A percentile compares a stretch with the other conserved stretches of the same genome.
phyloP scores from a whole-genome alignment of 805 yeast genomes.

The Saccharomycopsis guyanensis region DNA sequence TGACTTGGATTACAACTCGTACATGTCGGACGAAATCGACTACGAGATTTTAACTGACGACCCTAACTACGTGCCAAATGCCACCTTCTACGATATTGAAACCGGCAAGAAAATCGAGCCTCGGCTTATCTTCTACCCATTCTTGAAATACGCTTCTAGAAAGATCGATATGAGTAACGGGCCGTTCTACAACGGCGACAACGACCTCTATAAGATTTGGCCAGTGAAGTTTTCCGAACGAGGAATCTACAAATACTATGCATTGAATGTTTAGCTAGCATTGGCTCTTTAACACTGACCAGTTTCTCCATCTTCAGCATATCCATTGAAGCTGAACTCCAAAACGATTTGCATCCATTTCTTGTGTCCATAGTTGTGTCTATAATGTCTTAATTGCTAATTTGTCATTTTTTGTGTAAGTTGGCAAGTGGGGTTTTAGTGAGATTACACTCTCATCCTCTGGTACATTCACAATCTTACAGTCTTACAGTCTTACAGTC shows the following conservation, averaged over 20 bases:
- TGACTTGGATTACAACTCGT: slow-evolving; percentile 18
- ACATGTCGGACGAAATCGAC: slow-evolving; percentile 13
- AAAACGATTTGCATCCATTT: too few species aligned
- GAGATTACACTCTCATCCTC: too few species aligned
- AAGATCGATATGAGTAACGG: slow-evolving; percentile 51
- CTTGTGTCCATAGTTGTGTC: too few species aligned
- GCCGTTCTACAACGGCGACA: slow-evolving; percentile 33
- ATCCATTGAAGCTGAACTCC: too few species aligned
- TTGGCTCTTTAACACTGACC: too few species aligned
- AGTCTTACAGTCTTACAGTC: too few species aligned
- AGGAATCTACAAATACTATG: slow-evolving; percentile 52
- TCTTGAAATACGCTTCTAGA: slow-evolving; percentile 44
- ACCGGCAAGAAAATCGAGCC: slow-evolving; percentile 46
- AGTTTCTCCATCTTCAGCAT: too few species aligned
- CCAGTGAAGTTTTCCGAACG: slow-evolving; percentile 43
- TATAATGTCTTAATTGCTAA: too few species aligned
- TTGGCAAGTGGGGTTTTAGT: too few species aligned
- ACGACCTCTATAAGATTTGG: slow-evolving; percentile 35
- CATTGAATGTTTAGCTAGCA: slow-evolving; percentile 34
- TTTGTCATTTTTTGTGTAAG: too few species aligned
- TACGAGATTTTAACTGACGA: slow-evolving; percentile 20
- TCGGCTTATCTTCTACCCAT: slow-evolving; percentile 38
- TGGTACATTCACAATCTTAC: too few species aligned
- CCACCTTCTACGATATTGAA: slow-evolving; percentile 36
- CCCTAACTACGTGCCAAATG: slow-evolving; percentile 20